Conservation (phyloP, 2,329 filamentous ascomycete species). For the Colletotrichum neosansevieriae region DNA sequence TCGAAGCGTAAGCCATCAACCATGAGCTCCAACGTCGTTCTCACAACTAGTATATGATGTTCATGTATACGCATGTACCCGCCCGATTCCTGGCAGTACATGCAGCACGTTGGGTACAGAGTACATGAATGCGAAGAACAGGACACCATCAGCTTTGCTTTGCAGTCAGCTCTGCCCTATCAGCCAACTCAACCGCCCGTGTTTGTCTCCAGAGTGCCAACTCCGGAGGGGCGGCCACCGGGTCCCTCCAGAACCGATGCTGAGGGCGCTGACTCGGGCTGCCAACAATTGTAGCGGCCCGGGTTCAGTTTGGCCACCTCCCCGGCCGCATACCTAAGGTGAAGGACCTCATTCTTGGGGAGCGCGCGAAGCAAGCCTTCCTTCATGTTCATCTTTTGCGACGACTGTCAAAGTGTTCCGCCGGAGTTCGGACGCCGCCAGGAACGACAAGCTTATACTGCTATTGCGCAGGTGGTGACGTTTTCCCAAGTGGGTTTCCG, state of each 20-base stretch:
- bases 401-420: background rate
- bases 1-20: slow-evolving; percentile 17
- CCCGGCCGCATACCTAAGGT: slow-evolving; percentile 14
- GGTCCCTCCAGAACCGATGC: slow-evolving; percentile 18
- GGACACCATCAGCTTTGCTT: slow-evolving; percentile 2
- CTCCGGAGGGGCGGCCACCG: slow-evolving; percentile 20
- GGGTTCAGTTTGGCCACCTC: slow-evolving; percentile 18
- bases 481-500: slow-evolving; percentile 8
- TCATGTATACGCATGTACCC: background rate
- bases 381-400: background rate
- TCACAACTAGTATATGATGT: background rate
- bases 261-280: slow-evolving; percentile 22
- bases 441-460: background rate
- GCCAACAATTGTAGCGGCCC: slow-evolving; percentile 15
- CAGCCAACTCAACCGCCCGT: slow-evolving; percentile 3
- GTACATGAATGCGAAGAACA: slow-evolving; percentile 9
- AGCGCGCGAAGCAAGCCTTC: background rate
- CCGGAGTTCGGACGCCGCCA: background rate
- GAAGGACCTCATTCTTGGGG: slow-evolving; percentile 16
- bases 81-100: slow-evolving; percentile 14
- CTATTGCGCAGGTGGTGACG: background rate
- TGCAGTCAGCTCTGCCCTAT: slow-evolving; percentile 18
- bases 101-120: background rate
- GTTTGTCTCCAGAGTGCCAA: slow-evolving; percentile 16
- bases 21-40: slow-evolving; percentile 21